Percentiles rank a stretch among this genome's conserved stretches.
These are phyloP conservation scores for Tanacetum coccineum DNA, from an alignment of 129 eudicot species.

Conservation along the genomic window DNA sequence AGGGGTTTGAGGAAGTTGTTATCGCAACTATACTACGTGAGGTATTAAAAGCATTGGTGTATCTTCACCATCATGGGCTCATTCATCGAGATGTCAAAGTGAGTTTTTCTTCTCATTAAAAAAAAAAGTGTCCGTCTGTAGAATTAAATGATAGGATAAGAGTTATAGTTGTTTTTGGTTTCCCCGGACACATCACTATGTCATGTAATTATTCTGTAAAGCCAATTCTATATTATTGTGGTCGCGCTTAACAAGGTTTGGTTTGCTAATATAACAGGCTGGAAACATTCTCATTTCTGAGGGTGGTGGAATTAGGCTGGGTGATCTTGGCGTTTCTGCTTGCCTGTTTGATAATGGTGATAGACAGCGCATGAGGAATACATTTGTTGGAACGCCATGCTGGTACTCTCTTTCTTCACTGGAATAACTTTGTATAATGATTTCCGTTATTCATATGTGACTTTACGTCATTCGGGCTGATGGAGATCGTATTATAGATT, in stretches of 20 bases:
- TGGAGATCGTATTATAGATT: background rate
- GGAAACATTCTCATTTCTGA: conserved; percentile 80
- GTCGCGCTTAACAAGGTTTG: conserved; percentile 1
- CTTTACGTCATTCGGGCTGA: background rate
- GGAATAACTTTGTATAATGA: background rate
- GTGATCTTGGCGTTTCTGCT: conserved; percentile 99
- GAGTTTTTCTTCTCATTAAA: conserved; percentile 35
- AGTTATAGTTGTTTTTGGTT: conserved; percentile 13
- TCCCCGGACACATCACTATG: background rate
- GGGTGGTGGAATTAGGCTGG: conserved; percentile 74
- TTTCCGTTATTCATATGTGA: conserved; percentile 7
- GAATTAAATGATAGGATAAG: conserved; percentile 10
- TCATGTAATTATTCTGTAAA: background rate
- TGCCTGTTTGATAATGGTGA: conserved; percentile 91
- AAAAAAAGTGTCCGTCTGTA: too few relatives aligned
- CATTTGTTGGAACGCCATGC: conserved; percentile 98
- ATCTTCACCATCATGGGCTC: conserved; percentile 93
- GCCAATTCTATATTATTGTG: conserved; percentile 9
- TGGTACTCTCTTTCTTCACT: conserved; percentile 42
- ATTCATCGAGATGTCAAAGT: conserved; percentile 98
- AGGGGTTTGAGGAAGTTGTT: conserved; percentile 87
- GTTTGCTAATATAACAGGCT: conserved; percentile 46
- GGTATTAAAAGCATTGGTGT: conserved; percentile 79
- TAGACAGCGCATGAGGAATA: conserved; percentile 71
- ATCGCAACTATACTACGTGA: conserved; percentile 94